A percentile compares a stretch with the other conserved stretches of the same genome.
These are phyloP conservation scores for Clarireedia paspali DNA, from an alignment of 2,329 filamentous ascomycete species.

Conservation along the genomic window DNA sequence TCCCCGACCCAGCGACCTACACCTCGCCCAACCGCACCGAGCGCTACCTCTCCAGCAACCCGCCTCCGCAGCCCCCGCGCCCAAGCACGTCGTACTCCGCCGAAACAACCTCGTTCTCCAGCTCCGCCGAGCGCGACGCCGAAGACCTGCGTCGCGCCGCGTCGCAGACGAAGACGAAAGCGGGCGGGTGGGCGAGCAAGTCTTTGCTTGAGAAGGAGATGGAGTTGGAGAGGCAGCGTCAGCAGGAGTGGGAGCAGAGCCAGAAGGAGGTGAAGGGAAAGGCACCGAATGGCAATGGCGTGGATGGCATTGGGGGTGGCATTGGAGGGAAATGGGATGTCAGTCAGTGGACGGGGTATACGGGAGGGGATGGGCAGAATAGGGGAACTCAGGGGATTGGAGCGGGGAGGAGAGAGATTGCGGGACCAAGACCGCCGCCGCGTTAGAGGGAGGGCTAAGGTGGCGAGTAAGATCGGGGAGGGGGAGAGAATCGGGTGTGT, in stretches of 20 bases:
- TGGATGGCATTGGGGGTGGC: slow-evolving; percentile 60
- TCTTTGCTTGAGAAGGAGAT: slow-evolving; percentile 52
- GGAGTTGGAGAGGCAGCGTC: slow-evolving; percentile 51
- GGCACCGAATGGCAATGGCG: slow-evolving; percentile 38
- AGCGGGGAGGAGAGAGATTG: slow-evolving; percentile 66
- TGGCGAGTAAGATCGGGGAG: no score
- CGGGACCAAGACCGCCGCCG: slow-evolving; percentile 61
- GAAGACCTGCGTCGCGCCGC: slow-evolving; percentile 41
- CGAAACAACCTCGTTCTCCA: slow-evolving; percentile 33
- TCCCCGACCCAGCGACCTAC: slow-evolving; percentile 30
- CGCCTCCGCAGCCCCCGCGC: slow-evolving; percentile 32
- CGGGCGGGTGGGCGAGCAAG: slow-evolving; percentile 44
- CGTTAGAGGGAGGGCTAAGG: not conserved
- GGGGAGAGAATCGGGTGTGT: no score
- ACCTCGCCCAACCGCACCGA: slow-evolving; percentile 37
- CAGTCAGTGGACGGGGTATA: slow-evolving; percentile 53
- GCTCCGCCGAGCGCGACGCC: slow-evolving; percentile 39
- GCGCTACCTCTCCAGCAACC: slow-evolving; percentile 40
- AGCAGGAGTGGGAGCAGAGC: slow-evolving; percentile 63
- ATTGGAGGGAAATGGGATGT: slow-evolving; percentile 61
- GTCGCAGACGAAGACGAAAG: slow-evolving; percentile 44
- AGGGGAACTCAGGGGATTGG: slow-evolving; percentile 58
- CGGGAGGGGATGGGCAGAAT: slow-evolving; percentile 69
- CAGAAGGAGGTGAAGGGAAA: slow-evolving; percentile 53
- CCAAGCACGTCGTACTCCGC: slow-evolving; percentile 33